Conservation (phyloP, 192 early-diverging fungal genomes). For the Podila verticillata region DNA sequence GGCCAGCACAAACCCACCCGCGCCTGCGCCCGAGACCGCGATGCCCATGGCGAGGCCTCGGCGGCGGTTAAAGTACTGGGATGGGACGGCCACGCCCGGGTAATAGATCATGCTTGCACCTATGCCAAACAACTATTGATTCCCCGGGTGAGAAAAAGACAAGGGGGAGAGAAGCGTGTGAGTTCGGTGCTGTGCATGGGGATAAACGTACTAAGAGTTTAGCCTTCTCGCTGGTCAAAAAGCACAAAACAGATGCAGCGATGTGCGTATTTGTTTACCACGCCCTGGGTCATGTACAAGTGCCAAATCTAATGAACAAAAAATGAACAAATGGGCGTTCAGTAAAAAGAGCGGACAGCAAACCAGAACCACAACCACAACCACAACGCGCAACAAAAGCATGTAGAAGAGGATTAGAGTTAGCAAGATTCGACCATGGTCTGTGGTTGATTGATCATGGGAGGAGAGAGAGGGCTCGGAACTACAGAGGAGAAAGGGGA, state of each 20-base stretch:
- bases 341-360: not conserved
- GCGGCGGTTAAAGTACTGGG: conserved; percentile 67
- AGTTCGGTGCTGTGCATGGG: no score
- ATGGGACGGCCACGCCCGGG: conserved; percentile 66
- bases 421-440: no score
- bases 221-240: not conserved
- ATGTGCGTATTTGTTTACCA: conserved; percentile 62
- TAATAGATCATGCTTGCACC: conserved; percentile 67
- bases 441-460: no score
- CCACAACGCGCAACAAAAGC: no score
- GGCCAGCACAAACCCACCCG: conserved; percentile 71
- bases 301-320: conserved; percentile 58
- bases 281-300: conserved; percentile 76
- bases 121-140: conserved; percentile 60
- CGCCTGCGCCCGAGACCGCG: conserved; percentile 72
- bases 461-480: no score
- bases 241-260: conserved; percentile 55
- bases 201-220: no score
- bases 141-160: no score
- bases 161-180: no score
- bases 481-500: no score
- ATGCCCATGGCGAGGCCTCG: conserved; percentile 74
- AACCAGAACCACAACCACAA: no score
- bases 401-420: no score
- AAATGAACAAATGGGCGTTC: not conserved